Base-by-base conservation (phyloP, 2,329 filamentous ascomycete genomes). In the Penicillium sp. region DNA sequence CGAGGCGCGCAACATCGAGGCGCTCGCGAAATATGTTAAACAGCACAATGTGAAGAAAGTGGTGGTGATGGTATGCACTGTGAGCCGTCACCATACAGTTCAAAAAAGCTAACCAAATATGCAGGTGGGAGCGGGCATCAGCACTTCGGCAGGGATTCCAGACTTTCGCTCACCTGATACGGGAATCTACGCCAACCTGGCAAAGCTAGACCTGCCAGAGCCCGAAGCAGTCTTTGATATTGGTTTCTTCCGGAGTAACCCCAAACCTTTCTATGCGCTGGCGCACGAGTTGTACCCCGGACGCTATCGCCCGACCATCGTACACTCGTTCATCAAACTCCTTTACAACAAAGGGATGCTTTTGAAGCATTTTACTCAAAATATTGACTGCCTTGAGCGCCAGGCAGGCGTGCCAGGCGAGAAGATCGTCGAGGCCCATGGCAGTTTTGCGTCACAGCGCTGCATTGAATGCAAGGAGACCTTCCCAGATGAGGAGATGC, bases 191-290 rank as follows among this genome's bases (percentile, higher is more conserved):
- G 88, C 90, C 66, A 97, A 97, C 69, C 86, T 99, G 30, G 88
- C 89, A 22, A 84, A 89, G 50, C 83, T 97, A 31, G 86, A 96
- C 57, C 82, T 99, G 0, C 92, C 92, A 0, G 88, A 93, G 67
- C 88, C 93, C 22, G 91, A 97, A 76, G 92, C 91, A 33, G 91
- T 97, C 42, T 97, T 99, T 75, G 91, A 96, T 69, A 93, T 99
- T 61, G 80, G 80, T 56, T 99, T 90, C 79, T 99, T 99, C 77
- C 83, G 88, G 59, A 69, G 86, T 41, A 88, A 96, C 61, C 94
- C 94, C 0, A 80, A 86, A 31, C 92, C 94, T 0, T 99, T 99
- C 78, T 99, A 97, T 74, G 85, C 90, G 1, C 83, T 99, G 35
- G 93, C 93, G 14, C 89, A 88, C 66, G 94, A 97, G 75, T 82